Base-by-base conservation (phyloP, 1,284 basidiomycete genomes). In the Rhodotorula sp. region DNA sequence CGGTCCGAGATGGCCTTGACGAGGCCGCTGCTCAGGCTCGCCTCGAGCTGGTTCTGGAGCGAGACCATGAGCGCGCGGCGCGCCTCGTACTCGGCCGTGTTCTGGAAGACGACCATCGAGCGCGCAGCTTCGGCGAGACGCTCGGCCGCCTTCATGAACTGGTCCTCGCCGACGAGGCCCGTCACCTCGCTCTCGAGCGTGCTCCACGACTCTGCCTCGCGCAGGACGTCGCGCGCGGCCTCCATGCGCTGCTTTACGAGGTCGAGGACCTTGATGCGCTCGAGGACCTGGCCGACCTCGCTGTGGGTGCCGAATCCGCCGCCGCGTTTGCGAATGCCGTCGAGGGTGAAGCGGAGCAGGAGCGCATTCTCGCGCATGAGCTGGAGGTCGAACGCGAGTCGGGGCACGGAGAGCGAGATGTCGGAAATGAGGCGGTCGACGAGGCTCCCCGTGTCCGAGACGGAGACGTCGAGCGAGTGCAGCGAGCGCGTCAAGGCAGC, bases 191-290 rank as follows among this genome's bases (percentile, higher is more conserved):
- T 86, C 81, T 97, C 95, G 53, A 98, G 86, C 1, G 91, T 91
- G 63, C 90, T 91, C 95, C 95, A 97, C 73, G 90, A 91, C 83
- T 97, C 91, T 34, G 94, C 93, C 80, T 97, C 93, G 48, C 89
- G 87, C 27, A 97, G 82, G 21, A 96, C 91, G 72, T 91, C 91
- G 45, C 92, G 86, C 2, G 92, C 87, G 3, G 88, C 88, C 77
- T 92, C 90, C 91, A 97, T 94, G 55, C 90, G 86, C 23, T 84
- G 84, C 80, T 93, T 95, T 50, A 93, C 86, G 14, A 87, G 88
- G 81, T 97, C 92, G 41, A 97, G 85, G 58, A 89, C 85, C 67
- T 89, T 87, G 14, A 98, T 82, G 56, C 87, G 86, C 64, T 91
- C 88, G 68, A 97, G 85, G 4, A 90, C 77, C 48, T 71, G 49